These are phyloP conservation scores for Xylaria sp. DNA, from an alignment of 2,329 filamentous ascomycete genomes.

Conservation along the genomic window DNA sequence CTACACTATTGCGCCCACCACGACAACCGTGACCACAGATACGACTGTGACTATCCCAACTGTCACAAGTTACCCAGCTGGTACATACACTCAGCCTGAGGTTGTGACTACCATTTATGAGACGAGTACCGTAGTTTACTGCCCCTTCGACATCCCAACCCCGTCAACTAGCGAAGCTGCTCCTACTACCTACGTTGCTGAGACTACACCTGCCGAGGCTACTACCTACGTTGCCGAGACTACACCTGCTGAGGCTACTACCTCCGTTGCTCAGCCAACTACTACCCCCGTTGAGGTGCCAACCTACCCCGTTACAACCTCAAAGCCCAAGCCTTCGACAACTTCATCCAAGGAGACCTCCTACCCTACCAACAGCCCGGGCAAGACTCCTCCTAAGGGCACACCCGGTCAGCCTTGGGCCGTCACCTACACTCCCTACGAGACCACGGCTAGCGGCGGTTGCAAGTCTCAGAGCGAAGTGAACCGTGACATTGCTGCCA, in stretches of 20 bases:
- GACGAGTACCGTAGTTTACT: slow-evolving; percentile 75
- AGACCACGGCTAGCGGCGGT: slow-evolving; percentile 58
- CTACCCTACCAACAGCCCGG: slow-evolving; percentile 50
- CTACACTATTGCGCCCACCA: slow-evolving; percentile 78
- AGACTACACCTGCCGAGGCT: slow-evolving; percentile 19
- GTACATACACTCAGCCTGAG: slow-evolving; percentile 78
- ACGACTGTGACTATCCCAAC: slow-evolving; percentile 72
- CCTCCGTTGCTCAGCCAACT: slow-evolving; percentile 3
- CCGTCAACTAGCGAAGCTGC: slow-evolving; percentile 37
- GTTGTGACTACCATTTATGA: slow-evolving; percentile 75
- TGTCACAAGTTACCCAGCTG: slow-evolving; percentile 72
- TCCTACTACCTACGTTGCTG: slow-evolving; percentile 25
- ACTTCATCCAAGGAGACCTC: slow-evolving; percentile 40
- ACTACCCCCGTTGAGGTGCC: slow-evolving; percentile 41
- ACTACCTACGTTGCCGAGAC: slow-evolving; percentile 33
- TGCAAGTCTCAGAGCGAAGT: slow-evolving; percentile 75
- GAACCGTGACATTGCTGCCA: slow-evolving; percentile 67
- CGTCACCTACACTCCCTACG: slow-evolving; percentile 85
- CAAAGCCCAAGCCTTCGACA: slow-evolving; percentile 23
- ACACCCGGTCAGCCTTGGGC: slow-evolving; percentile 68
- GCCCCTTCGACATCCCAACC: slow-evolving; percentile 66
- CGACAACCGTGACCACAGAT: slow-evolving; percentile 65
- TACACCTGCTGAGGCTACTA: slow-evolving; percentile 39
- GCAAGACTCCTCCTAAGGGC: slow-evolving; percentile 55
- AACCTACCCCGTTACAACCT: slow-evolving; percentile 8